Evolutionary conservation across 1,284 basidiomycete genomes (phyloP).

Genomic region (Mycena citricolor): DNA sequence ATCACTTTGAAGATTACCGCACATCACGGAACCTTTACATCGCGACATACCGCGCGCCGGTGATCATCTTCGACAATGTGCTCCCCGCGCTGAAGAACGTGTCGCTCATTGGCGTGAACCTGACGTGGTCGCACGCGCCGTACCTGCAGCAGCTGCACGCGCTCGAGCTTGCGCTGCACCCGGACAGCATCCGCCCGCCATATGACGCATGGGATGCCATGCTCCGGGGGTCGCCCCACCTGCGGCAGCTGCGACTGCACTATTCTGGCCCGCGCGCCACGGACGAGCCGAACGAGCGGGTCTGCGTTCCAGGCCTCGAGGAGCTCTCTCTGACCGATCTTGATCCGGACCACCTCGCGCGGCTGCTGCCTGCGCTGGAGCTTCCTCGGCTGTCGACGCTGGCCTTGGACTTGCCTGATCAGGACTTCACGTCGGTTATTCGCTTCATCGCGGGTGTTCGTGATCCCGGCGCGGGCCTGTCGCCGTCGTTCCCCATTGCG

Average conservation of each 20-base stretch:
- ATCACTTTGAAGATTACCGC: conserved; percentile 59
- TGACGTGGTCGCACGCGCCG: conserved; percentile 55
- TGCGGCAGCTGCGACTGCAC: conserved; percentile 50
- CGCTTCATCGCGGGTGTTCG: conserved; percentile 36
- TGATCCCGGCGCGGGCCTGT: conserved; percentile 3
- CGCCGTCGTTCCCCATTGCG: conserved; percentile 12
- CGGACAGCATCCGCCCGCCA: conserved; percentile 53
- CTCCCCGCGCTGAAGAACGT: conserved; percentile 52
- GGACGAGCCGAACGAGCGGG: conserved; percentile 30
- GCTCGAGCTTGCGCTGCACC: conserved; percentile 60
- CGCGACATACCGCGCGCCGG: conserved; percentile 56
- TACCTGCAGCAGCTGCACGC: conserved; percentile 48
- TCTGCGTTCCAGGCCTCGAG: conserved; percentile 40
- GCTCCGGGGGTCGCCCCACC: conserved; percentile 45
- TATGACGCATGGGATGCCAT: conserved; percentile 53
- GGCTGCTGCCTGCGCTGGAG: conserved; percentile 42
- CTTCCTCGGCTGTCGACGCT: conserved; percentile 46
- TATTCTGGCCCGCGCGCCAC: conserved; percentile 53
- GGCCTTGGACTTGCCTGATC: conserved; percentile 46
- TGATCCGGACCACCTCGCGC: conserved; percentile 50
- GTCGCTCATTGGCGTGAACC: conserved; percentile 62
- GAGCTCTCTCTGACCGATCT: conserved; percentile 53
- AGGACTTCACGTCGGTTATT: conserved; percentile 50
- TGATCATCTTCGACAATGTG: conserved; percentile 50
- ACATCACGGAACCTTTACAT: conserved; percentile 48